These are phyloP conservation scores for Mycena pura DNA, from an alignment of 768 basidiomycete species.

Conservation along the genomic window DNA sequence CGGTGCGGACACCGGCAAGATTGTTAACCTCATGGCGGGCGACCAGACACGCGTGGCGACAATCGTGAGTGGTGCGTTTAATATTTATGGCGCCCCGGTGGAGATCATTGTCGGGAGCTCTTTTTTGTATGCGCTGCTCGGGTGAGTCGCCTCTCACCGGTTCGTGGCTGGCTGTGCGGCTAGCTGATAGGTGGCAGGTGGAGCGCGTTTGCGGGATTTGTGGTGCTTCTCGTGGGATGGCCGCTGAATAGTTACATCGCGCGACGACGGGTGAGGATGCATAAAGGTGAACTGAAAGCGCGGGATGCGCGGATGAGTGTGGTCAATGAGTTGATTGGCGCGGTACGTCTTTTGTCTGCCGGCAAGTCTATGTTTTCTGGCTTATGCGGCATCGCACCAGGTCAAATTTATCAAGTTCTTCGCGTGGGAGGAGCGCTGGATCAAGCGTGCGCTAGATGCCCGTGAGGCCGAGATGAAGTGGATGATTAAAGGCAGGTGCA, in stretches of 20 bases:
- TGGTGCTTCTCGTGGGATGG: slow-evolving; percentile 69
- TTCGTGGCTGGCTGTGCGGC: neutral
- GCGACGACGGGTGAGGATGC: slow-evolving; percentile 65
- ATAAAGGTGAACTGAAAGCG: slow-evolving; percentile 66
- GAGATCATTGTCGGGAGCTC: slow-evolving; percentile 63
- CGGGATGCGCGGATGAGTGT: slow-evolving; percentile 82
- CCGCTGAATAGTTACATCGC: slow-evolving; percentile 76
- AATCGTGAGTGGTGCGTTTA: slow-evolving; percentile 16
- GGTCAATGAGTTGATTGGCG: slow-evolving; percentile 78
- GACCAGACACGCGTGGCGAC: slow-evolving; percentile 62
- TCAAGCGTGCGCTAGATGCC: slow-evolving; percentile 65
- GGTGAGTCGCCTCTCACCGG: slow-evolving; percentile 26
- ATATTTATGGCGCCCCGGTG: slow-evolving; percentile 54
- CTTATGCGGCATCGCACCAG: slow-evolving; percentile 36
- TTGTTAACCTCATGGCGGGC: slow-evolving; percentile 87
- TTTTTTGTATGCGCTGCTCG: slow-evolving; percentile 66
- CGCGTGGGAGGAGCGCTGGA: slow-evolving; percentile 83
- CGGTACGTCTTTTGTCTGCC: slow-evolving; percentile 46
- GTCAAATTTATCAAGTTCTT: slow-evolving; percentile 86
- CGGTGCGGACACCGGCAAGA: slow-evolving; percentile 88
- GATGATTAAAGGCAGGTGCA: slow-evolving; percentile 68
- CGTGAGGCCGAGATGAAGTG: slow-evolving; percentile 76
- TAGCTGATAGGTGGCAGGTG: slow-evolving; percentile 45
- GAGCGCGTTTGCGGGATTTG: slow-evolving; percentile 81
- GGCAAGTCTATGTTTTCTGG: no score